A percentile compares a stretch with the other conserved stretches of the same genome.
These are phyloP conservation scores for Ambrosia artemisiifolia DNA, from an alignment of 129 eudicot genomes.

Conservation along the genomic window DNA sequence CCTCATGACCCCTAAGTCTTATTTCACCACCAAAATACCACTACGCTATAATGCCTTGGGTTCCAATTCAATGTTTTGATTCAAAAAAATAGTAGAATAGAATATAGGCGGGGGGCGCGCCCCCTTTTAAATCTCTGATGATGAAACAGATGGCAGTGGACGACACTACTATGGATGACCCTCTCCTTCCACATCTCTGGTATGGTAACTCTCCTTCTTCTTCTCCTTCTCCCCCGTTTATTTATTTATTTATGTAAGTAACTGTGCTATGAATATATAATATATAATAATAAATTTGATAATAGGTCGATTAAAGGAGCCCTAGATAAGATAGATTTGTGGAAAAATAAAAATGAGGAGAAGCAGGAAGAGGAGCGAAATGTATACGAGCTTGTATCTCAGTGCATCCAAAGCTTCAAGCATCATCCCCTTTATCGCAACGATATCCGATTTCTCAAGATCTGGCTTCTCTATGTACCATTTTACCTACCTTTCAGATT, in stretches of 20 bases:
- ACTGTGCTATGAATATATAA: neutral
- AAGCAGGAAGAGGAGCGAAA: neutral
- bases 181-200: conserved; percentile 65
- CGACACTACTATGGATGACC: too few species aligned
- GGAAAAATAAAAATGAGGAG: neutral
- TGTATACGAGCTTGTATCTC: conserved; percentile 37
- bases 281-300: neutral
- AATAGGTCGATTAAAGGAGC: conserved; percentile 59
- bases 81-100: too few species aligned
- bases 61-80: too few species aligned
- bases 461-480: conserved; percentile 88
- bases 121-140: neutral
- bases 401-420: conserved; percentile 60
- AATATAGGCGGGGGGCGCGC: too few species aligned
- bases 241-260: too few species aligned
- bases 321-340: conserved; percentile 29
- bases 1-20: too few species aligned
- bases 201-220: conserved; percentile 29
- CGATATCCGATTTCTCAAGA: conserved; percentile 79
- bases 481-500: too few species aligned
- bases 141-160: neutral
- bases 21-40: too few species aligned
- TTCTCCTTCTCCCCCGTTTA: too few species aligned
- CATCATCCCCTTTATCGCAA: conserved; percentile 40
- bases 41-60: too few species aligned